A percentile compares a stretch with the other conserved stretches of the same genome.
Evolutionary conservation across 1,284 basidiomycete genomes (phyloP).

Genomic region (Melampsora americana): DNA sequence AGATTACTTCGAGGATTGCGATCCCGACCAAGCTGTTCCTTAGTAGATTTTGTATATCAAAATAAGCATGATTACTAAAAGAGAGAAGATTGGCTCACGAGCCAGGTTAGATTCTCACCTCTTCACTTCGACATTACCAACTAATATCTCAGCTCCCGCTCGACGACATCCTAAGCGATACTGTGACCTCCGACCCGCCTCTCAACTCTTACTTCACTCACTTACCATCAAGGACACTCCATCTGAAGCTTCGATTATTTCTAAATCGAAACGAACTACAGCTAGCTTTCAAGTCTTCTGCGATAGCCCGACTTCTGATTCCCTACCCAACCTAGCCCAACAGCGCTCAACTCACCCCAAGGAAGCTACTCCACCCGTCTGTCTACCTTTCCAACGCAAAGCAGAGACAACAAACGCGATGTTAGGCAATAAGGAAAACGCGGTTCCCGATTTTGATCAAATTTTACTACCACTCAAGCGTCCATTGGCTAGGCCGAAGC

Average conservation of each 20-base stretch:
- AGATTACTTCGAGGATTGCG: not conserved
- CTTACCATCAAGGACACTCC: not conserved
- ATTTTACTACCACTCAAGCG: not conserved
- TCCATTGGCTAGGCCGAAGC: not conserved
- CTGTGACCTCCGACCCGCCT: not conserved
- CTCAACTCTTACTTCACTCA: not conserved
- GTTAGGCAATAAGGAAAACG: not conserved
- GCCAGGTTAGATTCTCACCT: not conserved
- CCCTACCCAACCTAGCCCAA: too few relatives aligned
- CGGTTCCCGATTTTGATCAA: not conserved
- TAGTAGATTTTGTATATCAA: not conserved
- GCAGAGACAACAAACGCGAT: not conserved
- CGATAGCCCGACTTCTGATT: not conserved
- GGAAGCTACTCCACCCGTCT: not conserved
- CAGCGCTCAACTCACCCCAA: too few relatives aligned
- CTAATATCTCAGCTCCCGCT: not conserved
- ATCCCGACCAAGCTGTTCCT: not conserved
- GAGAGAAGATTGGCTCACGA: not conserved
- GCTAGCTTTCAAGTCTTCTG: not conserved
- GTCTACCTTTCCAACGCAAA: not conserved
- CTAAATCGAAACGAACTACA: not conserved
- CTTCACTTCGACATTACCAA: not conserved
- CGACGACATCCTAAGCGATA: conserved; percentile 2
- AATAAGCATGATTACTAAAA: not conserved
- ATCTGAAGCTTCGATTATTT: too few relatives aligned